Conservation (phyloP, 495 filamentous ascomycete species). For the Thermothielavioides terrestris region DNA sequence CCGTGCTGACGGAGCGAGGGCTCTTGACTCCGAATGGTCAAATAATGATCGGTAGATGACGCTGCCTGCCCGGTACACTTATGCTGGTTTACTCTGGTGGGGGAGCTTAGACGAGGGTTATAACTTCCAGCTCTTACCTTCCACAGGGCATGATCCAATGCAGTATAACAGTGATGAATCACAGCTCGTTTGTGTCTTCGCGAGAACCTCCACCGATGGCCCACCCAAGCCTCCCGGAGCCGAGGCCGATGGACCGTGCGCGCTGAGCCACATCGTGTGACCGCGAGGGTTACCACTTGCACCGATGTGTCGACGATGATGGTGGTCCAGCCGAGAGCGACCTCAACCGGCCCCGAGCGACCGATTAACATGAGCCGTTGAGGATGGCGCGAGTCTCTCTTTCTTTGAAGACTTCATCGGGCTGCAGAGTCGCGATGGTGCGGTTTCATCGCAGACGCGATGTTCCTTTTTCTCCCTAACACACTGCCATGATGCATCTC, state of each 20-base stretch:
- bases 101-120: conserved; percentile 1
- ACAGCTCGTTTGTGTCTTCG: no score
- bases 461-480: not conserved
- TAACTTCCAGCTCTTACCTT: no score
- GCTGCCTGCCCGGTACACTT: not conserved
- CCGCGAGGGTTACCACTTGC: not conserved
- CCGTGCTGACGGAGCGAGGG: not conserved
- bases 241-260: not conserved
- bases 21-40: not conserved
- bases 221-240: not conserved
- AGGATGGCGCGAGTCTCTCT: no score
- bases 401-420: conserved; percentile 8
- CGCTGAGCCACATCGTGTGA: not conserved
- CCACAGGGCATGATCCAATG: no score
- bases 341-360: not conserved
- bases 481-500: not conserved
- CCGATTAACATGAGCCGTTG: not conserved
- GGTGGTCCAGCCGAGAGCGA: not conserved
- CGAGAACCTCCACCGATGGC: not conserved
- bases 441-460: conserved; percentile 23
- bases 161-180: no score
- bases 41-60: conserved; percentile 7
- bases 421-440: conserved; percentile 1
- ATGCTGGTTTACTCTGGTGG: not conserved
- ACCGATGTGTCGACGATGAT: no score